A percentile compares a stretch with the other conserved stretches of the same genome.
Conservation (phyloP, 2,329 filamentous ascomycete genomes). For the Pezicula carpinea region DNA sequence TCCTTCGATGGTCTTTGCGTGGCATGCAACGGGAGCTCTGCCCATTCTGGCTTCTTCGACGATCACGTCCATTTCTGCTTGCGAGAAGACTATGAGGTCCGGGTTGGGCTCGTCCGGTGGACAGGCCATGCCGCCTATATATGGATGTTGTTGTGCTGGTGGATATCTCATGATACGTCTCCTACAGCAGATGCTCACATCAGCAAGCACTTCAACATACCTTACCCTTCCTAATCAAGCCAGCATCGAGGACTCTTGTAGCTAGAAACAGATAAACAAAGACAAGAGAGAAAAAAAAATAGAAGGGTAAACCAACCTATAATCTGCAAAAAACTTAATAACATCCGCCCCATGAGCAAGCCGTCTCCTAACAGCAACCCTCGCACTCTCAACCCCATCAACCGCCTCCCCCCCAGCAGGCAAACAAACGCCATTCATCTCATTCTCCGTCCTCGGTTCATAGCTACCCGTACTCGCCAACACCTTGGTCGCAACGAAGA, state of each 20-base stretch:
- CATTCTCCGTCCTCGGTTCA: slow-evolving; percentile 43
- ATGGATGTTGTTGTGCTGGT: slow-evolving; percentile 24
- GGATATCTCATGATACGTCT: slow-evolving; percentile 40
- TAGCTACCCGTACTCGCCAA: slow-evolving; percentile 46
- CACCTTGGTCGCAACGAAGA: slow-evolving; percentile 49
- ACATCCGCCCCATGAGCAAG: slow-evolving; percentile 43
- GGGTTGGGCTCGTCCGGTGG: slow-evolving; percentile 35
- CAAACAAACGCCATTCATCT: slow-evolving; percentile 22
- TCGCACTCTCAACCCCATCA: slow-evolving; percentile 42
- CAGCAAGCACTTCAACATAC: no score
- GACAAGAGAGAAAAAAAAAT: no score
- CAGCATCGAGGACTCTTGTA: no score
- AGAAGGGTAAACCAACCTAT: no score
- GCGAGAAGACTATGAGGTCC: slow-evolving; percentile 36
- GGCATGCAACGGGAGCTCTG: slow-evolving; percentile 37
- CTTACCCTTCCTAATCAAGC: no score
- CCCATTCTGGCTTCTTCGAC: slow-evolving; percentile 40
- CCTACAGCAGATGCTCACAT: slow-evolving; percentile 27
- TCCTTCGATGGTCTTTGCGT: slow-evolving; percentile 36
- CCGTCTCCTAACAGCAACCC: slow-evolving; percentile 41
- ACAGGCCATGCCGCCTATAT: slow-evolving; percentile 26
- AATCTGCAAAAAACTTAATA: slow-evolving; percentile 47
- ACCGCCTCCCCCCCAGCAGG: slow-evolving; percentile 38
- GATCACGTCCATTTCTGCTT: slow-evolving; percentile 45
- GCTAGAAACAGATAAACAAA: no score